A percentile compares a stretch with the other conserved stretches of the same genome.
These are phyloP conservation scores for Draba incana DNA, from an alignment of 345 rosid genomes.

Conservation along the genomic window DNA sequence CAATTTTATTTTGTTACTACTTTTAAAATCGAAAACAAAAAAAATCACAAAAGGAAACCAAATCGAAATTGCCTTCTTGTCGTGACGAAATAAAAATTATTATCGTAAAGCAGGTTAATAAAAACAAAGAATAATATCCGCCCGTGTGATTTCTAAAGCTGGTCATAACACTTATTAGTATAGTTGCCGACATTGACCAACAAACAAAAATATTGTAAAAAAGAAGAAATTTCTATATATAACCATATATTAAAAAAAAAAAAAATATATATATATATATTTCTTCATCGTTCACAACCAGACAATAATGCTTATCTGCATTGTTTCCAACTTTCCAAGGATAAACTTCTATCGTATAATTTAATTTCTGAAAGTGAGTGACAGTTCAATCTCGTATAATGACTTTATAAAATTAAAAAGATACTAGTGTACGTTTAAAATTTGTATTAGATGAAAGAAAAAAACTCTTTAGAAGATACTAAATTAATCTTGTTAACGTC, in stretches of 20 bases:
- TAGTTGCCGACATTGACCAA: constrained; percentile 40
- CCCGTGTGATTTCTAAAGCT: constrained; percentile 9
- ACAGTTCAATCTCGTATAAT: neutral
- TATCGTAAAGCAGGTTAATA: neutral
- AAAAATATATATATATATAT: too few relatives aligned
- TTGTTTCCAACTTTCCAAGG: neutral
- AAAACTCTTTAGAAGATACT: neutral
- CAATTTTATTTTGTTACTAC: too few relatives aligned
- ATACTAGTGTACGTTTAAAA: neutral
- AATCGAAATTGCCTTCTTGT: constrained; percentile 27
- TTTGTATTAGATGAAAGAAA: constrained; percentile 5
- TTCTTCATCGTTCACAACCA: neutral
- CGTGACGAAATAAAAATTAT: constrained; percentile 5
- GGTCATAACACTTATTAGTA: constrained; percentile 4
- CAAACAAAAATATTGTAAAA: neutral
- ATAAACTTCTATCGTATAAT: neutral
- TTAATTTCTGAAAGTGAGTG: constrained; percentile 1
- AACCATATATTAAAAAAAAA: too few relatives aligned
- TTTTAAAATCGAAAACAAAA: neutral
- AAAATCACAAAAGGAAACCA: constrained; percentile 7
- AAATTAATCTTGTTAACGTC: constrained; percentile 11
- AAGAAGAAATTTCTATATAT: too few relatives aligned
- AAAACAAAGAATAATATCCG: constrained; percentile 8
- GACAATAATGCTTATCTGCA: constrained; percentile 20
- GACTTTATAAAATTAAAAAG: neutral